A percentile compares a stretch with the other conserved stretches of the same genome.
Evolutionary conservation across 2,329 filamentous ascomycete genomes (phyloP).

Genomic region (Penicillium sp.): DNA sequence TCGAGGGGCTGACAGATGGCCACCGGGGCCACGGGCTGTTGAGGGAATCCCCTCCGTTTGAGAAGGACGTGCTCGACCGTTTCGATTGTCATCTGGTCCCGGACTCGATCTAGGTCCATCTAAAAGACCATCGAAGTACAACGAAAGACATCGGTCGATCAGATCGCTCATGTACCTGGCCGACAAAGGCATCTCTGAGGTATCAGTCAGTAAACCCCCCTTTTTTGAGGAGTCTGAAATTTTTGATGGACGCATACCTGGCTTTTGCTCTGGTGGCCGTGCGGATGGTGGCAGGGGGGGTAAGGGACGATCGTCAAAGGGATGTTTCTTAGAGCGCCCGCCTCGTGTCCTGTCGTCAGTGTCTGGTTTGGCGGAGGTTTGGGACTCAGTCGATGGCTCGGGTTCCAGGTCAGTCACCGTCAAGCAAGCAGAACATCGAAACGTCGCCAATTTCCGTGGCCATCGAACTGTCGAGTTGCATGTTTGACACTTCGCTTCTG

Average conservation of each 20-base stretch:
- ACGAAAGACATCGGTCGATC: slow-evolving; percentile 60
- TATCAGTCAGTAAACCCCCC: slow-evolving; percentile 17
- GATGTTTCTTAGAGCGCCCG: slow-evolving; percentile 4
- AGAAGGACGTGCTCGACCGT: slow-evolving; percentile 14
- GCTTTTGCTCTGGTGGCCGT: slow-evolving; percentile 13
- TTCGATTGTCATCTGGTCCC: slow-evolving; percentile 28
- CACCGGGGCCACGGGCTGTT: slow-evolving; percentile 17
- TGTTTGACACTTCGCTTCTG: slow-evolving; percentile 80
- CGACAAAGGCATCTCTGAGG: slow-evolving; percentile 59
- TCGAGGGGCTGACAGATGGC: slow-evolving; percentile 29
- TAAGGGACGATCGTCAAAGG: slow-evolving; percentile 13
- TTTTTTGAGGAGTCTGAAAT: not conserved
- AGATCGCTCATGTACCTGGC: slow-evolving; percentile 65
- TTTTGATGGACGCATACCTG: slow-evolving; percentile 19
- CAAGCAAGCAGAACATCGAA: slow-evolving; percentile 82
- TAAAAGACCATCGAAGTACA: slow-evolving; percentile 56
- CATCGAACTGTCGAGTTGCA: slow-evolving; percentile 82
- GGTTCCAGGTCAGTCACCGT: slow-evolving; percentile 81
- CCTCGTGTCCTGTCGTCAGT: slow-evolving; percentile 14
- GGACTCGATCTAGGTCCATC: slow-evolving; percentile 30
- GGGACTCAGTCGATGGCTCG: slow-evolving; percentile 30
- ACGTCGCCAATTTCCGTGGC: slow-evolving; percentile 74
- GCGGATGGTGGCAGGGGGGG: slow-evolving; percentile 13
- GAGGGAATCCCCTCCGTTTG: slow-evolving; percentile 21
- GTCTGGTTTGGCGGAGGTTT: slow-evolving; percentile 25